phyloP scores from a whole-genome alignment of 495 filamentous ascomycete species.

The Penicillium egyptiacum region DNA sequence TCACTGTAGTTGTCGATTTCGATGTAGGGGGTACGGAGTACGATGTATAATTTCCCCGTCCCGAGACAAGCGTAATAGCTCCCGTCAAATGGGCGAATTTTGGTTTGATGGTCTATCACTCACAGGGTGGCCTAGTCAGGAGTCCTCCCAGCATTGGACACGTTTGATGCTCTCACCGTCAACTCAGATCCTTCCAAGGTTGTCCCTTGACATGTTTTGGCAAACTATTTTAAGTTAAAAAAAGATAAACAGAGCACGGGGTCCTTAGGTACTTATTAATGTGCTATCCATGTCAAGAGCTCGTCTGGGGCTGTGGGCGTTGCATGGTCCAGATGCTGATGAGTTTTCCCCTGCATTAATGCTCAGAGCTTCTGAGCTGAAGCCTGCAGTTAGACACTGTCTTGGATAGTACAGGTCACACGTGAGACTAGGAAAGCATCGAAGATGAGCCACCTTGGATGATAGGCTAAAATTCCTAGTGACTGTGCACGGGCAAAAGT shows the following conservation, averaged over 20 bases:
- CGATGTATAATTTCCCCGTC: constrained; percentile 1
- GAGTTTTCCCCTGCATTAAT: constrained; percentile 9
- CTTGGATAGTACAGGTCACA: not conserved
- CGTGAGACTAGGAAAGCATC: not conserved
- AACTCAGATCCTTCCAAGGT: not conserved
- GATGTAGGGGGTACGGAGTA: too few species aligned
- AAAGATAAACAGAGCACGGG: not conserved
- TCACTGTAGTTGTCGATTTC: not conserved
- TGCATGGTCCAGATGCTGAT: not conserved
- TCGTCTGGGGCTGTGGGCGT: not conserved
- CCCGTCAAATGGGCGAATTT: not conserved
- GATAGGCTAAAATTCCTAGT: not conserved
- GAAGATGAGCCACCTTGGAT: not conserved
- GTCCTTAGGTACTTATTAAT: not conserved
- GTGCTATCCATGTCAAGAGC: not conserved
- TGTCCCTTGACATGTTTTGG: not conserved
- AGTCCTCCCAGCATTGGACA: not conserved
- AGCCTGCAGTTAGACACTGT: not conserved
- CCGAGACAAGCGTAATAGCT: not conserved
- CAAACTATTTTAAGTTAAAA: not conserved
- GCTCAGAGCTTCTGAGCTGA: not conserved
- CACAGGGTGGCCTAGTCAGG: not conserved
- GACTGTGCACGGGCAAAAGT: not conserved
- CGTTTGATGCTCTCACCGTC: constrained; percentile 1
- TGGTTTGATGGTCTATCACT: not conserved